Conservation (phyloP, 1,284 basidiomycete genomes). For the Porogramme epimiltina region DNA sequence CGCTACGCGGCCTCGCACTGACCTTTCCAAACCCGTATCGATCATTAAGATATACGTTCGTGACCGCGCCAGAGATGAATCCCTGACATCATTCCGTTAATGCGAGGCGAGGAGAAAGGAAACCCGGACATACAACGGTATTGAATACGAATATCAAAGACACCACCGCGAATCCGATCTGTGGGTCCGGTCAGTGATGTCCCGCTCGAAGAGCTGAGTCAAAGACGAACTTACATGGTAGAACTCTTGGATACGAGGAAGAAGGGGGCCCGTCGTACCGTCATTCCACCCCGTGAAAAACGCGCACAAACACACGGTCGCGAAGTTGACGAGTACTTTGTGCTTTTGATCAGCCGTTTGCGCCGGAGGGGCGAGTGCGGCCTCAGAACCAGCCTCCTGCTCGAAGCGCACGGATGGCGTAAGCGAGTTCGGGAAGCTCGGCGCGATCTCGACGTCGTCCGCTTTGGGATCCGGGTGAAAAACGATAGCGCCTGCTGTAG, state of each 20-base stretch:
- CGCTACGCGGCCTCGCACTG: too few relatives aligned
- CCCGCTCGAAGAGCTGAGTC: too few relatives aligned
- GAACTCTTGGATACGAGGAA: slow-evolving; percentile 54
- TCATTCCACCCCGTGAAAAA: slow-evolving; percentile 65
- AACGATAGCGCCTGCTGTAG: background rate
- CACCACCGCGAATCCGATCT: slow-evolving; percentile 47
- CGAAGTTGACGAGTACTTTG: slow-evolving; percentile 34
- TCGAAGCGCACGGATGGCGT: slow-evolving; percentile 21
- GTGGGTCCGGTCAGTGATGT: too few relatives aligned
- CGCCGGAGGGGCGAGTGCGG: slow-evolving; percentile 22
- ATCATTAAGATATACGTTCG: slow-evolving; percentile 53
- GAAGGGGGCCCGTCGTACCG: slow-evolving; percentile 56
- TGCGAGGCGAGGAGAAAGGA: too few relatives aligned
- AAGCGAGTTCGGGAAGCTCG: slow-evolving; percentile 24
- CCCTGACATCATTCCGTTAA: slow-evolving; percentile 35
- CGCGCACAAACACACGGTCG: slow-evolving; percentile 41
- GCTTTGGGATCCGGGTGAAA: slow-evolving; percentile 7
- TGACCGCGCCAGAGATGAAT: slow-evolving; percentile 46
- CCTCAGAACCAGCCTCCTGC: slow-evolving; percentile 22
- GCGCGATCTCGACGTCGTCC: slow-evolving; percentile 23
- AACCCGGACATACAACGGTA: slow-evolving; percentile 42
- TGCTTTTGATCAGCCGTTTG: slow-evolving; percentile 17
- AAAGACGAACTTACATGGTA: too few relatives aligned
- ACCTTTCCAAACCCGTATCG: slow-evolving; percentile 60
- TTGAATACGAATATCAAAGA: slow-evolving; percentile 61